phyloP scores from a whole-genome alignment of 2,329 filamentous ascomycete genomes.

The Alternaria arborescens region DNA sequence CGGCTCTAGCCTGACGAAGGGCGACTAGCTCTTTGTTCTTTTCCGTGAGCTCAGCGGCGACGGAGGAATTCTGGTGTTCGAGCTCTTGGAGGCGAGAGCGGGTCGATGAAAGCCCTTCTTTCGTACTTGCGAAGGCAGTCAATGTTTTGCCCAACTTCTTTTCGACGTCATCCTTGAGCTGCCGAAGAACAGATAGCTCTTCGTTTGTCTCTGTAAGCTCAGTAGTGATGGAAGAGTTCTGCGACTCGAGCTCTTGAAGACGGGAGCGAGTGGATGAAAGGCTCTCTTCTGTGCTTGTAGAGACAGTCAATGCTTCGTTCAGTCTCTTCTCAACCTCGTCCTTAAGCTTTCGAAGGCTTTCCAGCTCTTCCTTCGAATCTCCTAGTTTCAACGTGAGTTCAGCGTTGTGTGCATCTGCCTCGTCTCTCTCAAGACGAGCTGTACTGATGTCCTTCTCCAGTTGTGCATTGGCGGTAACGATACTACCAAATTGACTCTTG shows the following conservation, averaged over 20 bases:
- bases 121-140: neutral
- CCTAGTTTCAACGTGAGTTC: constrained; percentile 23
- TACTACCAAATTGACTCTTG: constrained; percentile 18
- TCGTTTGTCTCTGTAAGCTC: constrained; percentile 9
- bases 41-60: constrained; percentile 7
- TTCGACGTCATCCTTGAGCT: constrained; percentile 22
- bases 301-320: constrained; percentile 6
- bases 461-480: constrained; percentile 16
- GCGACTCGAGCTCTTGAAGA: constrained; percentile 10
- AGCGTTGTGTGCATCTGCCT: constrained; percentile 24
- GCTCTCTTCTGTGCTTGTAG: constrained; percentile 14
- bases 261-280: constrained; percentile 17
- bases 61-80: constrained; percentile 16
- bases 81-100: constrained; percentile 21
- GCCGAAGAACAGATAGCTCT: constrained; percentile 25
- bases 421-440: constrained; percentile 19
- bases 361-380: constrained; percentile 20
- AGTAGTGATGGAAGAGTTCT: constrained; percentile 14
- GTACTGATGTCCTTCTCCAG: constrained; percentile 30
- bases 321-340: constrained; percentile 20
- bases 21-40: constrained; percentile 18
- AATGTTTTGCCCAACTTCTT: neutral
- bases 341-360: constrained; percentile 25
- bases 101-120: constrained; percentile 23
- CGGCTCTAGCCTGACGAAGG: constrained; percentile 23